A percentile compares a stretch with the other conserved stretches of the same genome.
Conservation (phyloP, 2,329 filamentous ascomycete species). For the Leptosphaerulina australis region DNA sequence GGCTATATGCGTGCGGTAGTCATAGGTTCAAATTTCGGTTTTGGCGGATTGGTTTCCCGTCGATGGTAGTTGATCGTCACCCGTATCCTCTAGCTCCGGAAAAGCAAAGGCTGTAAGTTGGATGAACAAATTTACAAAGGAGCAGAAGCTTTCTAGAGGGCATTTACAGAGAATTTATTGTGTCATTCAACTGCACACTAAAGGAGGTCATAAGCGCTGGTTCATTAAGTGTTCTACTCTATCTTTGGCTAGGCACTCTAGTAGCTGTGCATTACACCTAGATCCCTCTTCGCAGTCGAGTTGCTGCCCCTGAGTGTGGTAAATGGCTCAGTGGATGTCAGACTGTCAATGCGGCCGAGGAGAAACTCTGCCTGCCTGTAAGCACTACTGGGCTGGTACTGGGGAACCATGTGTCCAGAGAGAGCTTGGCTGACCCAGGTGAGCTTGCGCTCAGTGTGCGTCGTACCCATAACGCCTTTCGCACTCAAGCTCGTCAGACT, state of each 20-base stretch:
- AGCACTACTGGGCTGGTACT: conserved; percentile 71
- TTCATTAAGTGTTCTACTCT: conserved; percentile 5
- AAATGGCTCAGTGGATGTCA: conserved; percentile 50
- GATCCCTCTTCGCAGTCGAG: conserved; percentile 20
- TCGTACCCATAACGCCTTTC: conserved; percentile 71
- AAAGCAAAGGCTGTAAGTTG: too few species aligned
- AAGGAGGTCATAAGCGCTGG: neutral
- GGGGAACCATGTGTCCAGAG: conserved; percentile 70
- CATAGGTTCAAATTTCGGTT: too few species aligned
- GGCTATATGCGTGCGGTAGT: too few species aligned
- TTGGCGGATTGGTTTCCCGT: too few species aligned
- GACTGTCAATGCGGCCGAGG: conserved; percentile 68
- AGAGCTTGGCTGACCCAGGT: conserved; percentile 71
- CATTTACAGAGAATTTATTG: too few species aligned
- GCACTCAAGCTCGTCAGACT: conserved; percentile 59
- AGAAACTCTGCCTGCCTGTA: conserved; percentile 78
- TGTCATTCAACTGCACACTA: neutral
- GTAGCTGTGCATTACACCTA: conserved; percentile 17
- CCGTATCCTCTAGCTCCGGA: too few species aligned
- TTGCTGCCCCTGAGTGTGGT: conserved; percentile 30
- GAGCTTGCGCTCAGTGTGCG: conserved; percentile 75
- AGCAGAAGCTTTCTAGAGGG: too few species aligned
- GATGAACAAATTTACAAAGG: too few species aligned
- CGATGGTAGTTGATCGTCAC: too few species aligned
- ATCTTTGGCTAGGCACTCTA: neutral